phyloP scores from a whole-genome alignment of 129 eudicot genomes.

The Silybum marianum region DNA sequence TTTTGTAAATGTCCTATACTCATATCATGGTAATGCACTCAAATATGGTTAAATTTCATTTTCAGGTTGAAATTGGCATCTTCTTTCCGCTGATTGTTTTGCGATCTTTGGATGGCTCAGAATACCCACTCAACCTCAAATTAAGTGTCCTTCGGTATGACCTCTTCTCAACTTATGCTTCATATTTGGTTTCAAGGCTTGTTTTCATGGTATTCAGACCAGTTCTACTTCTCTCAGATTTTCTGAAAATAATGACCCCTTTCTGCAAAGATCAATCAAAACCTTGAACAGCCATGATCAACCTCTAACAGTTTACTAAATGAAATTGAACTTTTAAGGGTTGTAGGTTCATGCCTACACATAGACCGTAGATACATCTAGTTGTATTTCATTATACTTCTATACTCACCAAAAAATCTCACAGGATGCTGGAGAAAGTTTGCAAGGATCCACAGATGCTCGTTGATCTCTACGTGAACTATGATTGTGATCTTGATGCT shows the following conservation, averaged over 20 bases:
- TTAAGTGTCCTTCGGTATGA: slow-evolving; percentile 77
- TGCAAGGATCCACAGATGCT: slow-evolving; percentile 95
- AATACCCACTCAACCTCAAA: slow-evolving; percentile 70
- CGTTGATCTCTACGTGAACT: slow-evolving; percentile 89
- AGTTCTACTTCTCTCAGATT: slow-evolving; percentile 1
- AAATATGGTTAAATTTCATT: slow-evolving; percentile 9
- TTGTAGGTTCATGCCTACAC: not conserved
- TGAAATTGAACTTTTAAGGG: not conserved
- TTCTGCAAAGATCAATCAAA: slow-evolving; percentile 6
- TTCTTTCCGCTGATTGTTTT: slow-evolving; percentile 91
- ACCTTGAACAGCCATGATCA: not conserved
- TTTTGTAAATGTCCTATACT: not conserved
- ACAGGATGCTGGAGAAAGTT: slow-evolving; percentile 92
- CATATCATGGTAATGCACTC: not conserved
- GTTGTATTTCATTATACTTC: slow-evolving; percentile 8
- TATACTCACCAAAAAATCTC: slow-evolving; percentile 10
- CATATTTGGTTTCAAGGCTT: slow-evolving; percentile 15
- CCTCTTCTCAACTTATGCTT: not conserved
- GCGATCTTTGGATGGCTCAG: slow-evolving; percentile 76
- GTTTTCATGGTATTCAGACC: slow-evolving; percentile 2
- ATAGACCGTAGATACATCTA: not conserved
- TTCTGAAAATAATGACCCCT: not conserved
- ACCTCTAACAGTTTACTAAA: not conserved
- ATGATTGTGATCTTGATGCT: slow-evolving; percentile 98
- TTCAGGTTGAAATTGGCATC: slow-evolving; percentile 92